phyloP scores from a whole-genome alignment of 371 early-diverging fungal genomes.

The Polyrhizophydium stewartii region DNA sequence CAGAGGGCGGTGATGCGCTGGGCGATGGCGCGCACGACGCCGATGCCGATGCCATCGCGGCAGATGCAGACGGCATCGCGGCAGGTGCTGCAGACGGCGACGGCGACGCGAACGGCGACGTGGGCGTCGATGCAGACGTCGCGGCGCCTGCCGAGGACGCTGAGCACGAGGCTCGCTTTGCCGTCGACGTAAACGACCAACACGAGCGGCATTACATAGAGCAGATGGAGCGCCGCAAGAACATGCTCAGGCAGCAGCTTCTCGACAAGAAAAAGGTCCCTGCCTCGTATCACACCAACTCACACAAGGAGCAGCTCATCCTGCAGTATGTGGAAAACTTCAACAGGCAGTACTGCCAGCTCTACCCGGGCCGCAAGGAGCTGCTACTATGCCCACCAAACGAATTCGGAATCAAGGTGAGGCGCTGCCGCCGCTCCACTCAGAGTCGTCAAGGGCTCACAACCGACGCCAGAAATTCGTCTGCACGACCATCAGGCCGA shows the following conservation, averaged over 20 bases:
- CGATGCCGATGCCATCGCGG: too few species aligned
- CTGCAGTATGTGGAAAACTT: constrained; percentile 48
- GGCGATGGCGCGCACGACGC: too few species aligned
- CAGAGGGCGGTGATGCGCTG: too few species aligned
- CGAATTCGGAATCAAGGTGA: constrained; percentile 44
- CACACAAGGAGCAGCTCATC: constrained; percentile 35
- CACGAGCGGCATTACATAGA: constrained; percentile 33
- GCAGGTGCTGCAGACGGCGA: too few species aligned
- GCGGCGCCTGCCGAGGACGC: too few species aligned
- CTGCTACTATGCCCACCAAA: constrained; percentile 35
- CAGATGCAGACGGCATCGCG: too few species aligned
- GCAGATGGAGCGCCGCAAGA: constrained; percentile 21
- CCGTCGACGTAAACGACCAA: constrained; percentile 12
- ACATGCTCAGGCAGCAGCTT: constrained; percentile 16
- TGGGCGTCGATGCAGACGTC: too few species aligned
- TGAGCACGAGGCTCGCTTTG: too few species aligned
- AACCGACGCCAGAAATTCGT: constrained; percentile 41
- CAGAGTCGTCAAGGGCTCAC: too few species aligned
- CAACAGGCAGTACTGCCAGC: constrained; percentile 43
- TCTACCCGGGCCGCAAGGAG: constrained; percentile 46
- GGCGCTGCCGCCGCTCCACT: too few species aligned
- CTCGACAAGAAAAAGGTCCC: constrained; percentile 34
- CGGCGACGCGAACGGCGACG: too few species aligned
- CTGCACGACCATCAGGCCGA: constrained; percentile 45
- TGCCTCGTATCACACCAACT: constrained; percentile 29